phyloP scores from a whole-genome alignment of 768 basidiomycete genomes.

The Mrakia hoshinonis region DNA sequence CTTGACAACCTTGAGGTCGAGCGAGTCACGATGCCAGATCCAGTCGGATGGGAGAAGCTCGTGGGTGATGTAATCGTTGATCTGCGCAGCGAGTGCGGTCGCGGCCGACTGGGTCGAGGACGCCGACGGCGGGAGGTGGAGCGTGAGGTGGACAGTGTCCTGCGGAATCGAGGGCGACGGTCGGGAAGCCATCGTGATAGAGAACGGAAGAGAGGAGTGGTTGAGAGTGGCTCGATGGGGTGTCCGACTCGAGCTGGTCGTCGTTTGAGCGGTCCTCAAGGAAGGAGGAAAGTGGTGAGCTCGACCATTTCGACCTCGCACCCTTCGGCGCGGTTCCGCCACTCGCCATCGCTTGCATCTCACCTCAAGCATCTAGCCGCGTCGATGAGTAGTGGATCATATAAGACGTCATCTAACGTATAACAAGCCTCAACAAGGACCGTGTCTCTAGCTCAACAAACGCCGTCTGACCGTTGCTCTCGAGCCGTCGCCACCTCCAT shows the following conservation, averaged over 20 bases:
- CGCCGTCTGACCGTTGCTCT: no score
- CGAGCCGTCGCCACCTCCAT: no score
- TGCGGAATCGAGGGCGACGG: conserved; percentile 65
- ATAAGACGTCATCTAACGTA: no score
- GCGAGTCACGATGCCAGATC: conserved; percentile 33
- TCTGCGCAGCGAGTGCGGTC: conserved; percentile 58
- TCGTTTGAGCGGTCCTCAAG: no score
- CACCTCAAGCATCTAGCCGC: no score
- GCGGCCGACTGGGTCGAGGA: neutral
- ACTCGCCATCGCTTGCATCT: no score
- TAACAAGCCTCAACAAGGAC: no score
- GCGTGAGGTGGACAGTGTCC: conserved; percentile 68
- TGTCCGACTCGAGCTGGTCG: neutral
- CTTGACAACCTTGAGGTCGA: conserved; percentile 18
- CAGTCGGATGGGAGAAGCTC: conserved; percentile 26
- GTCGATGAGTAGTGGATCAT: no score
- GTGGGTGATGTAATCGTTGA: conserved; percentile 37
- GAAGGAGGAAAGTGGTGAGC: conserved; percentile 2
- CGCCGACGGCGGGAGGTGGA: conserved; percentile 53
- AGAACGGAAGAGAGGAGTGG: neutral
- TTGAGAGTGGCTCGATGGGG: neutral
- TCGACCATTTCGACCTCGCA: neutral
- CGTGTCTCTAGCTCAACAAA: no score
- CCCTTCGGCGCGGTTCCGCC: neutral
- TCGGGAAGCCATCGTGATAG: neutral